phyloP scores from a whole-genome alignment of 2,329 filamentous ascomycete species.

The Keithomyces neogunnii region DNA sequence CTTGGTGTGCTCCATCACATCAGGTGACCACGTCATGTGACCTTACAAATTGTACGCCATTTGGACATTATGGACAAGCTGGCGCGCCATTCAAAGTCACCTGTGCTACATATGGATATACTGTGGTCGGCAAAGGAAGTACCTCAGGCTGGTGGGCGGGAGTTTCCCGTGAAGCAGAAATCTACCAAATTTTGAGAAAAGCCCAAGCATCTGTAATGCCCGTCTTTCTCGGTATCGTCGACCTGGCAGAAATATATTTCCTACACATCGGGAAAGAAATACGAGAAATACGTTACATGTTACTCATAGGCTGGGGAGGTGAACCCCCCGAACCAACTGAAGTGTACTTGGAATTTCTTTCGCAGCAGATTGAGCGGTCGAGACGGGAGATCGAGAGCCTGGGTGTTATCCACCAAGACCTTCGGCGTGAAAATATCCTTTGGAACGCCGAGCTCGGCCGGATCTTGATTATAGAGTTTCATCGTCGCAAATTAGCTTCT shows the following conservation, averaged over 20 bases:
- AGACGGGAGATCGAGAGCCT: background rate
- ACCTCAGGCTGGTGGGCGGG: background rate
- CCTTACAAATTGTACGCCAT: slow-evolving; percentile 2
- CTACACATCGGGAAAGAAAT: background rate
- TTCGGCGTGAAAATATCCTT: background rate
- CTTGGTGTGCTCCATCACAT: too few relatives aligned
- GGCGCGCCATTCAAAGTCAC: slow-evolving; percentile 6
- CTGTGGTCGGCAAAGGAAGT: slow-evolving; percentile 5
- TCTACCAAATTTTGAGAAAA: slow-evolving; percentile 1
- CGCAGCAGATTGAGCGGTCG: background rate
- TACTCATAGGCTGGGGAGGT: slow-evolving; percentile 6
- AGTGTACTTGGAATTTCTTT: background rate
- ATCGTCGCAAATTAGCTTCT: background rate
- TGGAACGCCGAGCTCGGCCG: background rate
- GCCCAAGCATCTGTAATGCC: slow-evolving; percentile 2
- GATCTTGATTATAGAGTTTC: slow-evolving; percentile 1
- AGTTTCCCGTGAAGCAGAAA: slow-evolving; percentile 1
- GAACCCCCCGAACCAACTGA: background rate
- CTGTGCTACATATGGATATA: slow-evolving; percentile 3
- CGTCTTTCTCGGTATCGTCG: slow-evolving; percentile 6
- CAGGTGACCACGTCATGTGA: too few relatives aligned
- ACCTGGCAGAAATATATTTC: slow-evolving; percentile 1
- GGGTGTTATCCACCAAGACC: background rate
- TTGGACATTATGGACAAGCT: background rate
- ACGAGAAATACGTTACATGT: slow-evolving; percentile 4